Evolutionary conservation across 2,329 filamentous ascomycete genomes (phyloP).

Genomic region (Aspergillus arachidicola): DNA sequence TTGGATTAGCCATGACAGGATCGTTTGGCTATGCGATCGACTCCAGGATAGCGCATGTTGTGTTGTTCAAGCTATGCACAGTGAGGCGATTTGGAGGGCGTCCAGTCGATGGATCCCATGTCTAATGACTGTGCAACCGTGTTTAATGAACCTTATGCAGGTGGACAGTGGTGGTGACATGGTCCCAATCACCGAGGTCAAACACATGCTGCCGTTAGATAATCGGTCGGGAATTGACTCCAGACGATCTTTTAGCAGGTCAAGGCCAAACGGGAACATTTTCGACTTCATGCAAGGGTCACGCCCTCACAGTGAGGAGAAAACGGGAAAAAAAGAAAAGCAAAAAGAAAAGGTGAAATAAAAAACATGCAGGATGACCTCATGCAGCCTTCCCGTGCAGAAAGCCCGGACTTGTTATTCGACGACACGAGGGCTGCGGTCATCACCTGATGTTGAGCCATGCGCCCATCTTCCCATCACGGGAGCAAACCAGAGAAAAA

Average conservation of each 20-base stretch:
- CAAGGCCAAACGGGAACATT: neutral
- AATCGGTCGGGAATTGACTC: neutral
- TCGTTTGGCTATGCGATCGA: neutral
- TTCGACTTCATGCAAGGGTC: conserved; percentile 1
- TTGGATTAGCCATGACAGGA: neutral
- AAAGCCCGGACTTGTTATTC: conserved; percentile 3
- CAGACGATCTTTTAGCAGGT: neutral
- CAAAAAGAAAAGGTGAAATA: too few relatives aligned
- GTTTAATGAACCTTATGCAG: conserved; percentile 1
- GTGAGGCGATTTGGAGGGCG: neutral
- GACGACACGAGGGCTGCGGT: conserved; percentile 8
- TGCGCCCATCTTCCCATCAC: neutral
- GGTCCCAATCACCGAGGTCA: neutral
- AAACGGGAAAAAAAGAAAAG: neutral
- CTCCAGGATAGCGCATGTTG: neutral
- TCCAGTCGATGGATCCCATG: neutral
- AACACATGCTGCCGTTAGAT: neutral
- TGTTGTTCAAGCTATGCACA: neutral
- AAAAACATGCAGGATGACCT: conserved; percentile 11
- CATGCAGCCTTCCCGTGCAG: conserved; percentile 2
- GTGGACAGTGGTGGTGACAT: neutral
- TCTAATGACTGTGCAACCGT: neutral
- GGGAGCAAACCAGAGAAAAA: neutral
- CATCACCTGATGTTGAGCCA: conserved; percentile 7
- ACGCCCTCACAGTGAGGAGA: neutral